A percentile compares a stretch with the other conserved stretches of the same genome.
Evolutionary conservation across 1,139 yeast genomes (phyloP).

Genomic region (Pichia inconspicua): DNA sequence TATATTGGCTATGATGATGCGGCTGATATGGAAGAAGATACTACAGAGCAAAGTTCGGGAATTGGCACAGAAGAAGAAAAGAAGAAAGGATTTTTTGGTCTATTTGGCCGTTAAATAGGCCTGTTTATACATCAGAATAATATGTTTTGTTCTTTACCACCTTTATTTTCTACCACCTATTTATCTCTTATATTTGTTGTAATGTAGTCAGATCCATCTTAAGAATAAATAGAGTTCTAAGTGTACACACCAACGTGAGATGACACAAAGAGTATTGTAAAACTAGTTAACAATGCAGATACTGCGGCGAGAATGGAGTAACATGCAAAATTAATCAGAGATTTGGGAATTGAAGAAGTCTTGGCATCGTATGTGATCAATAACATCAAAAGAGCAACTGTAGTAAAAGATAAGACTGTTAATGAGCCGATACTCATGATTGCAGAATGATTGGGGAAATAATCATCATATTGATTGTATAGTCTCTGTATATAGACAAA

Average conservation of each 20-base stretch:
- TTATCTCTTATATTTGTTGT: too few species aligned
- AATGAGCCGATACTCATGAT: neutral
- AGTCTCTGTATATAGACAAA: neutral
- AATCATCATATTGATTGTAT: conserved; percentile 2
- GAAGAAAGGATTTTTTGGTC: conserved; percentile 42
- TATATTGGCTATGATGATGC: conserved; percentile 47
- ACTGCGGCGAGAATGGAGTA: conserved; percentile 17
- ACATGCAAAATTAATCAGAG: conserved; percentile 2
- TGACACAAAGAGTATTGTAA: conserved; percentile 24
- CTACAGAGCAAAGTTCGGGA: neutral
- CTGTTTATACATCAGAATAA: too few species aligned
- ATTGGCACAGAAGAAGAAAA: conserved; percentile 11
- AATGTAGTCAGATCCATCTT: too few species aligned
- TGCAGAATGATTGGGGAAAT: conserved; percentile 5
- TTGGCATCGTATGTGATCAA: conserved; percentile 7
- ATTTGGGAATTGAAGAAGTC: neutral
- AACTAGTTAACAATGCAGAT: conserved; percentile 21
- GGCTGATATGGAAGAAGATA: neutral
- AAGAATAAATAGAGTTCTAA: conserved; percentile 3
- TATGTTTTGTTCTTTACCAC: too few species aligned
- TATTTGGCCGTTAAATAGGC: conserved; percentile 34
- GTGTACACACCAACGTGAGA: conserved; percentile 27
- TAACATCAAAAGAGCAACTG: conserved; percentile 5
- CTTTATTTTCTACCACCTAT: too few species aligned
- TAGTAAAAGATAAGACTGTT: neutral